Evolutionary conservation across 2,329 filamentous ascomycete genomes (phyloP), one percentile per base, ranked within the genome.

Genomic region (Fusarium falciforme): DNA sequence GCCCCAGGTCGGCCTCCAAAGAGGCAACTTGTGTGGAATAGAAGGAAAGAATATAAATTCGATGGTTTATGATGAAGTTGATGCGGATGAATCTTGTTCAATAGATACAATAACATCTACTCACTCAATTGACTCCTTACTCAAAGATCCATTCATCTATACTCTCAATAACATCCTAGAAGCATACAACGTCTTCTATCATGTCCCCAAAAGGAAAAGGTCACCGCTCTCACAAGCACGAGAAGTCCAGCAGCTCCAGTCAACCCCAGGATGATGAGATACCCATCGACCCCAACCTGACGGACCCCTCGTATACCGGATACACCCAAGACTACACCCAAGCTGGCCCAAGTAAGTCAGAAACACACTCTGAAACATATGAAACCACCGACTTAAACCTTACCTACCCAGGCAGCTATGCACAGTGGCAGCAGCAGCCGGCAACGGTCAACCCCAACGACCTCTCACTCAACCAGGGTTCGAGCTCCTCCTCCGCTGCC

Each of bases 201-300:
- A 77, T 77, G 76, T 66, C 76, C 2, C 62, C 61, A 64, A 76
- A 67, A 60, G 68, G 64, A 65, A 76, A 67, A 60, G 68, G 55
- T 12, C 57, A 67, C 27, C 65, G 49, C 8, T n/a, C n/a, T n/a
- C n/a, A n/a, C n/a, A n/a, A n/a, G n/a, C n/a, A n/a, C n/a, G n/a
- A n/a, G n/a, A n/a, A n/a, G n/a, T n/a, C n/a, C n/a, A n/a, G n/a
- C n/a, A n/a, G n/a, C n/a, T 65, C 69, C 42, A 62, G 49, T 2
- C 73, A 58, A 36, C 27, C 64, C 33, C 62, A 64, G 11, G 55
- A 73, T 11, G 71, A 71, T 7, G 66, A 77, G 5, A 64, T 68
- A 2, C 65, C 65, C 14, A 57, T 74, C 12, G 72, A 77, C 4
- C 61, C 74, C 8, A 59, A 16, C 11, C 49, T 72, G 8, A 27